These are phyloP conservation scores for Hygrocybe coccinea DNA, from an alignment of 768 basidiomycete genomes.

Conservation along the genomic window DNA sequence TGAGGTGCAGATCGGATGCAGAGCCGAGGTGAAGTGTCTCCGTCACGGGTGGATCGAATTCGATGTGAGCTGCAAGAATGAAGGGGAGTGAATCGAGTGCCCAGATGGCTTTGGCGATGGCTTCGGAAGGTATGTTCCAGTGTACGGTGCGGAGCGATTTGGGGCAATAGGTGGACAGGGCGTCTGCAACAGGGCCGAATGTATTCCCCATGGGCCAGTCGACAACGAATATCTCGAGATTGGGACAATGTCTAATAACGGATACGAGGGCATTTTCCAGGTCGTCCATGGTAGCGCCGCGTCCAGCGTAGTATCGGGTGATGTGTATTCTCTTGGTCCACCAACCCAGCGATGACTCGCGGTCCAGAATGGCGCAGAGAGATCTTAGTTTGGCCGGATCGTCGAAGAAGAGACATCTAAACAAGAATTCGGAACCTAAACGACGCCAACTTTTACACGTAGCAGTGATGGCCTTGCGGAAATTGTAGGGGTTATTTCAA, in stretches of 20 bases:
- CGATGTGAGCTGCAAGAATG: conserved; percentile 53
- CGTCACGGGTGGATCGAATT: conserved; percentile 36
- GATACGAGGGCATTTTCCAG: conserved; percentile 52
- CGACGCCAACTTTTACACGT: conserved; percentile 63
- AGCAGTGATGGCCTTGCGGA: conserved; percentile 57
- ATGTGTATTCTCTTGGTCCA: conserved; percentile 72
- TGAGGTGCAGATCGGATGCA: conserved; percentile 51
- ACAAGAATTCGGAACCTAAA: conserved; percentile 62
- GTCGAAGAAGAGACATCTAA: conserved; percentile 64
- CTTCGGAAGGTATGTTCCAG: conserved; percentile 52
- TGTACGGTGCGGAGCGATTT: conserved; percentile 56
- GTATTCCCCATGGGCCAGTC: conserved; percentile 54
- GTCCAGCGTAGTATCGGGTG: conserved; percentile 42
- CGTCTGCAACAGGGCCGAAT: conserved; percentile 61
- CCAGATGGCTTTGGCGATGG: conserved; percentile 66
- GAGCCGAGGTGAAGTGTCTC: conserved; percentile 50
- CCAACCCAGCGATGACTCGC: conserved; percentile 53
- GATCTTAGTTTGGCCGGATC: conserved; percentile 50
- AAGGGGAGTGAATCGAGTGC: conserved; percentile 57
- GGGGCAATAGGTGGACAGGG: conserved; percentile 48
- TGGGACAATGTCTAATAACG: conserved; percentile 62
- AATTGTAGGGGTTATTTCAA: conserved; percentile 1
- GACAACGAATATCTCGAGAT: conserved; percentile 67
- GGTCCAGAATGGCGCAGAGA: conserved; percentile 49
- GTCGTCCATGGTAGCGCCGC: conserved; percentile 41